Base-by-base conservation (phyloP, 768 basidiomycete genomes). In the Tylopilus vinaceipallidus region DNA sequence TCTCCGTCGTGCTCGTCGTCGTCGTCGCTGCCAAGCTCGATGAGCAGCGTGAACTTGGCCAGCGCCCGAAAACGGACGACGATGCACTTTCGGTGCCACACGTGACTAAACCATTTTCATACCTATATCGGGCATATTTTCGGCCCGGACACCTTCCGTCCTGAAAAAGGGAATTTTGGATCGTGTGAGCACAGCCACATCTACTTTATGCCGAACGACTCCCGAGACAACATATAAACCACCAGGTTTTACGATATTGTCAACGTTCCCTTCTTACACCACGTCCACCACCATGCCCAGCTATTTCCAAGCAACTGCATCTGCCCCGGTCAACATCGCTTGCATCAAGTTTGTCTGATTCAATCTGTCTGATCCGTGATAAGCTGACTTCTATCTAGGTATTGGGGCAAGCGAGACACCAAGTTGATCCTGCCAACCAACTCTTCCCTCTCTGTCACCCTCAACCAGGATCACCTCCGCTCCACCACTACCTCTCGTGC, bases 401-500 rank as follows among this genome's bases (percentile, higher is more conserved):
- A 98, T 78, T 99, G 97, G 97, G 97, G 97, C 56, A 99, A 99
- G 72, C 89, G 97, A 53, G 89, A 98, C 71, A 95, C 92, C 4
- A 81, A 85, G 59, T 83, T 98, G 55, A 98, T 98, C 66, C 76
- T 99, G 49, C 97, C 97, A 37, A 98, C 94, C 55, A 99, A 99
- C 73, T 92, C 93, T 1, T 98, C 95, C 10, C 82, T 99, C n/a
- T 98, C 95, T 7, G 91, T 98, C 41, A 98, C 97, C 3, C 86
- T 99, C 55, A 88, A 88, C 62, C 97, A 98, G 71, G 94, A 98
- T 71, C 90, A 98, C 61, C 81, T 99, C 10, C 80, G 91, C 51
- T 91, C 91, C 1, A 95, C 92, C 8, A 99, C 97, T 3, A 92
- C 95, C 2, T 91, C 93, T 5, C 84, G 91, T 20, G 86, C 88